phyloP scores from a whole-genome alignment of 768 basidiomycete genomes.

The Lepiota brunneoincarnata region DNA sequence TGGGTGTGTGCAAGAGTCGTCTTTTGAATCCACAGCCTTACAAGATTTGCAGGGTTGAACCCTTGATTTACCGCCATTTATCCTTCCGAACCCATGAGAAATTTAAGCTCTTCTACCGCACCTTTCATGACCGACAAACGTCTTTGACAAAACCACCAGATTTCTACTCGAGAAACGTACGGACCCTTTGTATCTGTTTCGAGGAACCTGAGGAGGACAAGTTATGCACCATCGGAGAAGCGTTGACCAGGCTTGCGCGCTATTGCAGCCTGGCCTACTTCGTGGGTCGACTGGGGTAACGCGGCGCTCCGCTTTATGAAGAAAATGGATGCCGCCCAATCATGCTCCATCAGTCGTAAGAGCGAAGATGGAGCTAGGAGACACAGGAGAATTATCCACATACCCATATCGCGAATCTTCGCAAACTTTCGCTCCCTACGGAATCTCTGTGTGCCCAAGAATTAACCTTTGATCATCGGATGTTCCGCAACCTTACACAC shows the following conservation, averaged over 20 bases:
- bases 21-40: not conserved
- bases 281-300: constrained; percentile 9
- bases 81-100: not conserved
- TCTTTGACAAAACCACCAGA: constrained; percentile 2
- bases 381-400: not conserved
- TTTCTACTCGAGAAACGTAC: constrained; percentile 6
- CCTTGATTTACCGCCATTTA: constrained; percentile 2
- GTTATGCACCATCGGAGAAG: constrained; percentile 1
- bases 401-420: constrained; percentile 6
- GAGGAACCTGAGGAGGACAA: not conserved
- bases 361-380: constrained; percentile 1
- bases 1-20: not conserved
- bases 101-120: constrained; percentile 7
- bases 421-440: not conserved
- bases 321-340: not conserved
- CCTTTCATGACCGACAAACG: constrained; percentile 1
- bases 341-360: too few species aligned
- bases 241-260: not conserved
- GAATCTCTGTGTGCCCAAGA: not conserved
- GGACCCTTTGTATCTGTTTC: not conserved
- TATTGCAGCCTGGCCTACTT: constrained; percentile 4
- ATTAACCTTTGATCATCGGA: not conserved
- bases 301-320: not conserved
- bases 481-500: constrained; percentile 8
- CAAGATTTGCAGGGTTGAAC: constrained; percentile 5